Percentiles rank a stretch among this genome's conserved stretches.
Conservation (phyloP, 306 rosid species). For the Prunus mume region DNA sequence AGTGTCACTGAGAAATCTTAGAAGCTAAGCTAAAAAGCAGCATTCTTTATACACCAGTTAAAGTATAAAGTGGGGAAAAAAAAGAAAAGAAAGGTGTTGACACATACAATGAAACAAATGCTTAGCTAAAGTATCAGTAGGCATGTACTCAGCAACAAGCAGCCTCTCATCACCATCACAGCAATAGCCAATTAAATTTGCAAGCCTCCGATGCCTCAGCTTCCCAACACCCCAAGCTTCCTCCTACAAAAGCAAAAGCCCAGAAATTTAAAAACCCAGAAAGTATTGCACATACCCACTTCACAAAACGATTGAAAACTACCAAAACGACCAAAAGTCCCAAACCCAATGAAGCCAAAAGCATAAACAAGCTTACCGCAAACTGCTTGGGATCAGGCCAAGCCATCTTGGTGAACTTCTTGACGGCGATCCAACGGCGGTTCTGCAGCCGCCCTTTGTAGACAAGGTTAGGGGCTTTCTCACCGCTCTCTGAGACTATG, state of each 20-base stretch:
- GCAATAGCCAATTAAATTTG: conserved; percentile 89
- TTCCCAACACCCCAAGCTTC: conserved; percentile 92
- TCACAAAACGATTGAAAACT: conserved; percentile 2
- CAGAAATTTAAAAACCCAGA: not conserved
- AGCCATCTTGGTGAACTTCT: conserved; percentile 85
- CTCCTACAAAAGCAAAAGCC: conserved; percentile 40
- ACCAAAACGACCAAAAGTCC: not conserved
- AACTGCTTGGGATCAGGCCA: conserved; percentile 98
- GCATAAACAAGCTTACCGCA: conserved; percentile 32
- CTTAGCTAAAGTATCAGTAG: conserved; percentile 94
- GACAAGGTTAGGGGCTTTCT: conserved; percentile 82
- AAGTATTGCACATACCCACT: conserved; percentile 7
- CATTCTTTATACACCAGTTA: not conserved
- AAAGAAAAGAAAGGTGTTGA: not conserved
- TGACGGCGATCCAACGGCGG: conserved; percentile 86
- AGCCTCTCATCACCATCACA: conserved; percentile 96
- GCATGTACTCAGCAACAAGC: conserved; percentile 96
- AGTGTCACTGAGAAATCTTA: not conserved
- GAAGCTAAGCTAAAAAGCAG: not conserved
- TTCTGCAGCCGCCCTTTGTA: conserved; percentile 78
- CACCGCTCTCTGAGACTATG: conserved; percentile 93
- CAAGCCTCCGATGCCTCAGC: conserved; percentile 76
- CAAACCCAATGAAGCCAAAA: not conserved
- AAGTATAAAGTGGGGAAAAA: not conserved
- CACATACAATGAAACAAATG: conserved; percentile 92